These are phyloP conservation scores for Salix brachista DNA, from an alignment of 345 rosid genomes.

Conservation along the genomic window DNA sequence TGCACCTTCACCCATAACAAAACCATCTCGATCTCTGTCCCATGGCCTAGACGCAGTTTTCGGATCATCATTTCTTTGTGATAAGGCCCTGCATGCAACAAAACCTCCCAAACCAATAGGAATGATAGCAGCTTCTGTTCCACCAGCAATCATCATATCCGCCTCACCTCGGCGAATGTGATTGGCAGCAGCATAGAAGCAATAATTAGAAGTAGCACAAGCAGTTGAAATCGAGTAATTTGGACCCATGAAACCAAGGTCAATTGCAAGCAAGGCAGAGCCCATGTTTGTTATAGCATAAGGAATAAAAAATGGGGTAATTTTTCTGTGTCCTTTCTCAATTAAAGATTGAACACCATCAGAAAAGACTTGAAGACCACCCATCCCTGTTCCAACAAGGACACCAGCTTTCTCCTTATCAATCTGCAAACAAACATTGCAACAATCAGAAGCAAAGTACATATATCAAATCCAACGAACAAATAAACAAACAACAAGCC, in stretches of 20 bases:
- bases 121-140: slow-evolving; percentile 96
- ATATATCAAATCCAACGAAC: background rate
- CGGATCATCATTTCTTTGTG: slow-evolving; percentile 98
- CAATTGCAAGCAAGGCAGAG: slow-evolving; percentile 89
- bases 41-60: slow-evolving; percentile 98
- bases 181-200: slow-evolving; percentile 97
- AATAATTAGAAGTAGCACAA: slow-evolving; percentile 94
- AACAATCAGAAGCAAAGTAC: background rate
- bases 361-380: slow-evolving; percentile 82
- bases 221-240: slow-evolving; percentile 98
- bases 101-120: slow-evolving; percentile 98
- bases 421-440: slow-evolving; percentile 44
- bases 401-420: slow-evolving; percentile 82
- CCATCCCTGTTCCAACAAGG: slow-evolving; percentile 99
- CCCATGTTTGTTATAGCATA: slow-evolving; percentile 95
- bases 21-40: slow-evolving; percentile 92
- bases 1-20: slow-evolving; percentile 99
- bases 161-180: slow-evolving; percentile 99
- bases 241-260: slow-evolving; percentile 97
- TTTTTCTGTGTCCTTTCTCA: slow-evolving; percentile 83
- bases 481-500: background rate
- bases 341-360: slow-evolving; percentile 80
- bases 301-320: slow-evolving; percentile 88
- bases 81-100: slow-evolving; percentile 93
- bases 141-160: slow-evolving; percentile 97